A percentile compares a stretch with the other conserved stretches of the same genome.
Evolutionary conservation across 1,284 basidiomycete species (phyloP).

Genomic region (Cystobasidium sp.): DNA sequence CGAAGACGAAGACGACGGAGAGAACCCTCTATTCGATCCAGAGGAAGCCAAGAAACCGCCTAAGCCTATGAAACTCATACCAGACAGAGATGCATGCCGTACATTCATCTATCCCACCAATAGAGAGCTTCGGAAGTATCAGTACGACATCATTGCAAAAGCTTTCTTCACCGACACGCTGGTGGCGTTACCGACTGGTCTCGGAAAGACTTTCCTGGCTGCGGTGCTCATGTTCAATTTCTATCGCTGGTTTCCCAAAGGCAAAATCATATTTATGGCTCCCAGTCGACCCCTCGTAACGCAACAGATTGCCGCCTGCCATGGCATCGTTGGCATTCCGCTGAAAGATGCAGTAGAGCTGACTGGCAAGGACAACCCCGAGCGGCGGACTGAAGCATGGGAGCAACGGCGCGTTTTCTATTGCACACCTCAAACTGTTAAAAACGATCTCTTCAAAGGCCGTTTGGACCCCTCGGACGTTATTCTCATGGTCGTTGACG

Average conservation of each 20-base stretch:
- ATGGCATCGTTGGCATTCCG: slow-evolving; percentile 90
- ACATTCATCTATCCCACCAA: slow-evolving; percentile 95
- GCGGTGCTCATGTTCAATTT: slow-evolving; percentile 79
- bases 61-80: slow-evolving; percentile 73
- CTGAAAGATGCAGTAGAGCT: slow-evolving; percentile 82
- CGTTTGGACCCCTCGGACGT: slow-evolving; percentile 79
- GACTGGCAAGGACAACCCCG: slow-evolving; percentile 71
- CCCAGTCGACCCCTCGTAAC: slow-evolving; percentile 94
- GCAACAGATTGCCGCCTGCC: slow-evolving; percentile 93
- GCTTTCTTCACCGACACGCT: slow-evolving; percentile 92
- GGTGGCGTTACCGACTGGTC: slow-evolving; percentile 90
- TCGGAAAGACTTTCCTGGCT: slow-evolving; percentile 98
- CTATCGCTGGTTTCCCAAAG: slow-evolving; percentile 90
- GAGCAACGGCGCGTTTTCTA: slow-evolving; percentile 88
- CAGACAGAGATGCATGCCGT: slow-evolving; percentile 76
- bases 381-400: slow-evolving; percentile 63
- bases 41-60: slow-evolving; percentile 60
- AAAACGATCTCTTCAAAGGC: slow-evolving; percentile 79
- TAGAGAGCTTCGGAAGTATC: slow-evolving; percentile 75
- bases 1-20: slow-evolving; percentile 48
- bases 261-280: slow-evolving; percentile 92
- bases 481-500: slow-evolving; percentile 84
- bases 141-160: slow-evolving; percentile 87
- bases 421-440: slow-evolving; percentile 95
- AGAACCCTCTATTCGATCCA: slow-evolving; percentile 48